Base-by-base conservation (phyloP, 768 basidiomycete genomes). In the Tulasnella sp. region DNA sequence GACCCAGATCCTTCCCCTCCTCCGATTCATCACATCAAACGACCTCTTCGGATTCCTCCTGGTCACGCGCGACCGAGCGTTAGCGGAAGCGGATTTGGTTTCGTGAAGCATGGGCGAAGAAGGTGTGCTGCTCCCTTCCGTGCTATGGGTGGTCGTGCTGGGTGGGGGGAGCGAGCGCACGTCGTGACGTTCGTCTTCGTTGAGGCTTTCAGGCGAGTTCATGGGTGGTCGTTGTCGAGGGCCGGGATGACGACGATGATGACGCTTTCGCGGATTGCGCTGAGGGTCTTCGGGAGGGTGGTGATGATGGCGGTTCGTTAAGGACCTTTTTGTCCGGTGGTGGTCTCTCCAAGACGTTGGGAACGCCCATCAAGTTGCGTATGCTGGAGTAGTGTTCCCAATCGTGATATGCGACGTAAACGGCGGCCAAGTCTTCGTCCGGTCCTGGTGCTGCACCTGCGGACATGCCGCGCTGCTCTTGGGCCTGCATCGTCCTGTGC, bases 351-450 rank as follows among this genome's bases (percentile, higher is more conserved):
- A 82, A 80, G 1, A 93, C 88, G 72, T 83, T 83, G 4, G 93
- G 93, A 19, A 89, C 85, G 9, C 95, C 95, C 19, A 86, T 86
- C 73, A 95, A 84, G 82, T 94, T 96, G 67, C 95, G 91, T 77
- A 97, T 93, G 22, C 91, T 93, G 14, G 93, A 94, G 80, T 96
- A 97, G 81, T 97, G 95, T 81, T 97, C 95, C 93, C 93, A 96
- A 82, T 95, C 93, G 80, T 96, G 91, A 82, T 94, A 96, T 8
- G 71, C 73, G 7, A 75, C 73, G 52, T 58, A 75, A 6, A 75
- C 19, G 29, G 52, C 73, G 4, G 73, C 54, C 54, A 75, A 49
- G 52, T 64, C 36, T 34, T 52, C 29, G 15, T 58, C 17, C 17
- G 37, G 15, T 29, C 25, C 29, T 6, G 64, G 36, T 12, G 71